A percentile compares a stretch with the other conserved stretches of the same genome.
These are phyloP conservation scores for Terana coerulea DNA, from an alignment of 768 basidiomycete genomes.

Conservation along the genomic window DNA sequence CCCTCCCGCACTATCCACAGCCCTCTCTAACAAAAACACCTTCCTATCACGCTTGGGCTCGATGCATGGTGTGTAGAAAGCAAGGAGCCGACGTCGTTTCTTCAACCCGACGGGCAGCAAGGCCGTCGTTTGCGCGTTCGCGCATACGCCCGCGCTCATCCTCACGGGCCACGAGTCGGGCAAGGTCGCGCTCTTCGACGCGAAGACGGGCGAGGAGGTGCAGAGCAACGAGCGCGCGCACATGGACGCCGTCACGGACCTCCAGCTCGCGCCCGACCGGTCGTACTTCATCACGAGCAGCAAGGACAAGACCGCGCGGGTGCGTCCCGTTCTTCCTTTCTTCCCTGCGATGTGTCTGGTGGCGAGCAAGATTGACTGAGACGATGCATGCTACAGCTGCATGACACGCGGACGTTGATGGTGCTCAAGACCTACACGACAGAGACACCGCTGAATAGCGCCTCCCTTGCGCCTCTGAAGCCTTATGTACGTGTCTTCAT, in stretches of 20 bases:
- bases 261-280: conserved; percentile 86
- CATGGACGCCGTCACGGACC: conserved; percentile 81
- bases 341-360: background rate
- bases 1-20: background rate
- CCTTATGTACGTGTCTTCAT: conserved; percentile 62
- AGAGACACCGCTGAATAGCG: conserved; percentile 94
- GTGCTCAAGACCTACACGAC: conserved; percentile 93
- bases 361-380: background rate
- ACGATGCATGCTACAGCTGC: conserved; percentile 47
- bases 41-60: background rate
- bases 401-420: conserved; percentile 83
- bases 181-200: conserved; percentile 89
- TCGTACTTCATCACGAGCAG: conserved; percentile 95
- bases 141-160: conserved; percentile 70
- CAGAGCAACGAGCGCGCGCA: conserved; percentile 85
- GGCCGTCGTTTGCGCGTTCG: conserved; percentile 95
- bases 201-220: conserved; percentile 81
- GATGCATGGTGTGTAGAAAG: conserved; percentile 51
- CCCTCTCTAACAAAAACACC: background rate
- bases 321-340: no score
- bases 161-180: conserved; percentile 97
- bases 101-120: conserved; percentile 92
- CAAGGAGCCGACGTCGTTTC: conserved; percentile 64
- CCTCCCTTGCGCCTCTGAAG: conserved; percentile 75
- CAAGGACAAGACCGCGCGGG: conserved; percentile 95